Evolutionary conservation across 2,329 filamentous ascomycete genomes (phyloP), one percentile per base, ranked within the genome.

Genomic region (Exophiala lecanii-corni): DNA sequence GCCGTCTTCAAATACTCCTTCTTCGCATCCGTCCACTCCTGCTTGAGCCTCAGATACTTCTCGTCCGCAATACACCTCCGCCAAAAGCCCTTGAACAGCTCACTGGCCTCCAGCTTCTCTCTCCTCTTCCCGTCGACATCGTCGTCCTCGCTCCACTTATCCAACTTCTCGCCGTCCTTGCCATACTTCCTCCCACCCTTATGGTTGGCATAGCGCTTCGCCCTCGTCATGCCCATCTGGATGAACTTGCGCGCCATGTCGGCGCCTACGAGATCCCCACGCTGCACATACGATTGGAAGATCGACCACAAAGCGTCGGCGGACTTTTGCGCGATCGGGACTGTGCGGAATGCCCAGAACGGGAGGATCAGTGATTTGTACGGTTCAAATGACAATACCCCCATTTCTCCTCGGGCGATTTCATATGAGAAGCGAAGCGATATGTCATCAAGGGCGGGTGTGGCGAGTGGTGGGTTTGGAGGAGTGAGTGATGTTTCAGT

Each of bases 201-300:
- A 39, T 72, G 65, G 47, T 80, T 80, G 12, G 75, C 76, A 61
- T 81, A 81, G 45, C 76, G 60, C 53, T 73, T 76, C 2, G 77
- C 72, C 12, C 79, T 61, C 15, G 78, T 82, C 75, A 81, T 81
- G 2, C 78, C 73, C 79, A 82, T 82, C 58, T 82, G 77, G 5
- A 82, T 68, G 52, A 80, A 82, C 55, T 82, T 82, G 18, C 78
- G 65, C 13, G 70, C 62, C 78, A 82, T 82, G 43, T 82, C 79
- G 66, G 79, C 79, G 9, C 79, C 79, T 1, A 82, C 74, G 43
- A 82, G 79, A 57, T 82, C 78, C 3, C 62, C 63, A 5, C 65
- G 54, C 1, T 57, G 55, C n/a, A 74, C 64, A 54, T 78, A 82
- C 7, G 64, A 61, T 10, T 72, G 56, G 52, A 82, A 82, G 2